Base-by-base conservation (phyloP, 805 yeast species). In the Schwanniomyces vanrijiae region DNA sequence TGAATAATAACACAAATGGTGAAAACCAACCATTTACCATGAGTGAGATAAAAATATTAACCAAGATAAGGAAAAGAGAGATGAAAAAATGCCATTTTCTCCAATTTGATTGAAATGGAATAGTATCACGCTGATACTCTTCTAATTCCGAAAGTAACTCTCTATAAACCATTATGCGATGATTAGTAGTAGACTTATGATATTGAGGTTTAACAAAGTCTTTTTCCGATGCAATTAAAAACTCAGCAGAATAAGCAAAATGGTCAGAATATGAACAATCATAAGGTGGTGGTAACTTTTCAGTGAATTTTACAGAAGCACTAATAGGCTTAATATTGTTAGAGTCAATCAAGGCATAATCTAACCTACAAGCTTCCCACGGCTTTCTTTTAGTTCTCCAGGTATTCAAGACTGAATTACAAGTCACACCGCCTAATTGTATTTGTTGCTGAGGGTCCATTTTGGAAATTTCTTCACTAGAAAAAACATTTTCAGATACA, bases 331-430 rank as follows among this genome's bases (percentile, higher is more conserved):
- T 62, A 19, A 90, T 67, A 41, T 69, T 69, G 0, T 64, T 53
- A 0, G 80, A 65, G 60, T 88, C 96, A 42, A 87, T 80, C 50
- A 94, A 76, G 0, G 96, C 95, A 61, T 92, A 94, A 60, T 94
- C 99, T 42, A 94, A 73, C 37, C 99, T 73, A 57, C 92, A 86
- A 1, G 98, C 97, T 51, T 88, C 90, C 43, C 78, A 75, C 0
- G 76, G 73, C 18, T 66, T 55, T 25, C 84, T 64, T 40, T 68
- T 58, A 34, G 69, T 71, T 52, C 98, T 77, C 96, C 96, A 94
- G 2, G 97, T 88, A 60, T 94, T 92, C 47, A 91, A 69, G 13
- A 73, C 75, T 1, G 96, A 88, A 60, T 94, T 96, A 65, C 98
- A 90, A 0, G 99, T 94, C 5, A 87, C 82, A 1, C 96, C 97